These are phyloP conservation scores for Candida labiduridarum DNA, from an alignment of 1,139 yeast genomes.

Conservation along the genomic window DNA sequence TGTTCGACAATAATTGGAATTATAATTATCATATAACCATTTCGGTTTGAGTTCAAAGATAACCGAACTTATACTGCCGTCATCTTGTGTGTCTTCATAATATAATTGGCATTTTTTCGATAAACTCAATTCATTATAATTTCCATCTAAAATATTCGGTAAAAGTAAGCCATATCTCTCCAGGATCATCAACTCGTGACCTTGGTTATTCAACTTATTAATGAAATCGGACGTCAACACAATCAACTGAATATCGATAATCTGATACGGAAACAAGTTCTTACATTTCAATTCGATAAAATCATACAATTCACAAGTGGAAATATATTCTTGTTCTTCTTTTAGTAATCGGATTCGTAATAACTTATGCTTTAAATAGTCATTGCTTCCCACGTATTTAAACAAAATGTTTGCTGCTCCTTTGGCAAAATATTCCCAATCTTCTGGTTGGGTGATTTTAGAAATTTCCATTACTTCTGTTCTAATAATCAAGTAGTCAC, in stretches of 20 bases:
- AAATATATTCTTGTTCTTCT: slow-evolving; percentile 41
- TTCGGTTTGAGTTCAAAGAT: slow-evolving; percentile 50
- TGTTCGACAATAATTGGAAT: slow-evolving; percentile 45
- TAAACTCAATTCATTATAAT: slow-evolving; percentile 26
- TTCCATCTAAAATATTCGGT: slow-evolving; percentile 44
- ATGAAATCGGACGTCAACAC: slow-evolving; percentile 40
- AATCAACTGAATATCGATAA: slow-evolving; percentile 43
- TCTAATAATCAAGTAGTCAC: too few species aligned
- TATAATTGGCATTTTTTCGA: slow-evolving; percentile 44
- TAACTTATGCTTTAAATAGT: slow-evolving; percentile 37
- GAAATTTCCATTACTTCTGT: slow-evolving; percentile 39
- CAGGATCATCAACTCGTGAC: slow-evolving; percentile 33
- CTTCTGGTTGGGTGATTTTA: slow-evolving; percentile 41
- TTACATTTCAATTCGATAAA: slow-evolving; percentile 47
- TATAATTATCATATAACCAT: slow-evolving; percentile 47
- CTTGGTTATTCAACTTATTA: slow-evolving; percentile 29
- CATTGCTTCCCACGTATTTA: slow-evolving; percentile 41
- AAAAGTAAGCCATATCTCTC: slow-evolving; percentile 46
- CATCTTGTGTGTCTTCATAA: slow-evolving; percentile 10
- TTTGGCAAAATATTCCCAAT: slow-evolving; percentile 49
- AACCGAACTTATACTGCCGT: slow-evolving; percentile 26
- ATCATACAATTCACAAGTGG: slow-evolving; percentile 46
- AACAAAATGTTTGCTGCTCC: slow-evolving; percentile 51
- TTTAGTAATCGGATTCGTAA: slow-evolving; percentile 41
- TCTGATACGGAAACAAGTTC: slow-evolving; percentile 39